Conservation (phyloP, 1,284 basidiomycete genomes). For the Ganoderma lucidum region DNA sequence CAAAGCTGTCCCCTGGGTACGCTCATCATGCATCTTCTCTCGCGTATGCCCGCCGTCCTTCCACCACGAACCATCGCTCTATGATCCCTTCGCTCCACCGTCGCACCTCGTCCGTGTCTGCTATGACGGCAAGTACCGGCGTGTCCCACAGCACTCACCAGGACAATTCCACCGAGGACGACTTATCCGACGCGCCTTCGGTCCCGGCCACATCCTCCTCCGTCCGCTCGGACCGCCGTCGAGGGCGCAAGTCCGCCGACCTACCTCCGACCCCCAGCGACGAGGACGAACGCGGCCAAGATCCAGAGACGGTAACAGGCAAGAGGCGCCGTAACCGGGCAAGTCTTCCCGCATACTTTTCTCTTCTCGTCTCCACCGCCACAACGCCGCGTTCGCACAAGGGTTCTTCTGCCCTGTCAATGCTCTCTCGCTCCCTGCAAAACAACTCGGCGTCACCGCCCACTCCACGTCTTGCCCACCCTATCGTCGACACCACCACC, state of each 20-base stretch:
- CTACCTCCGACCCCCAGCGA: conserved; percentile 29
- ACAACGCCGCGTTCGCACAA: conserved; percentile 40
- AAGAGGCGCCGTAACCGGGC: conserved; percentile 72
- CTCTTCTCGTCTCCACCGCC: conserved; percentile 62
- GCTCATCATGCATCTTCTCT: conserved; percentile 42
- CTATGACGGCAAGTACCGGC: conserved; percentile 46
- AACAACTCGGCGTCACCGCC: conserved; percentile 43
- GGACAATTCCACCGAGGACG: conserved; percentile 53
- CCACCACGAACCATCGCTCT: conserved; percentile 72
- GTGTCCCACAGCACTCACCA: conserved; percentile 52
- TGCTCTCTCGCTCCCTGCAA: conserved; percentile 46
- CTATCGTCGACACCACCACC: conserved; percentile 39
- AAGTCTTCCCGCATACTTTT: conserved; percentile 80
- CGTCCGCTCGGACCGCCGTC: conserved; percentile 29
- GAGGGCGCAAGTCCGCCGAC: conserved; percentile 31
- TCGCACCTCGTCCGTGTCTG: conserved; percentile 56
- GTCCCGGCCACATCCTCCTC: conserved; percentile 41
- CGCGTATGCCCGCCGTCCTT: conserved; percentile 74
- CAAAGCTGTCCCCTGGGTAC: conserved; percentile 46
- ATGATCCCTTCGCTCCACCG: conserved; percentile 65
- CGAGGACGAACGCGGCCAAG: conserved; percentile 41
- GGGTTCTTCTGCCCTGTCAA: conserved; percentile 54
- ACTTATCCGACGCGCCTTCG: conserved; percentile 49
- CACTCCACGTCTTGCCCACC: conserved; percentile 43
- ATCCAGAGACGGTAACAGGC: conserved; percentile 46